Evolutionary conservation across 768 basidiomycete genomes (phyloP), one percentile per base, ranked within the genome.

Genomic region (Panaeolus papilionaceus): DNA sequence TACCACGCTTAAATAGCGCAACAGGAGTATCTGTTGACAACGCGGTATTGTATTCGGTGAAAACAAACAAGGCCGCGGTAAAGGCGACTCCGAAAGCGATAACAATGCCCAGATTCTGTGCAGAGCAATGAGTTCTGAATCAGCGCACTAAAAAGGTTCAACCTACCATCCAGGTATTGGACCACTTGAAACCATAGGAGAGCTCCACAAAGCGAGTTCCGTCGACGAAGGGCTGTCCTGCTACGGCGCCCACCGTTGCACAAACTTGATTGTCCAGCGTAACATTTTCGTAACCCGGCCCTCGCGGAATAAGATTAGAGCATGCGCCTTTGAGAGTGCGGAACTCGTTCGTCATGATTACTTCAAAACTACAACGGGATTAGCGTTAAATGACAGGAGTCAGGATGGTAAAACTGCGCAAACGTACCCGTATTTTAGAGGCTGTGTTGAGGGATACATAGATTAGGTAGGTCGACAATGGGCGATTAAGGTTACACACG

Each of bases 301-400:
- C 91, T 10, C 78, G 80, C 4, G 92, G 89, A 0, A 89, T 87
- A 14, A 92, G 78, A 51, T 79, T 76, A 33, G 89, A 79, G 72
- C 90, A 91, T 23, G 77, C 72, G 47, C 89, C 92, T 6, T 90
- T 75, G 5, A 92, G 79, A 0, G 86, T 90, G 67, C 85, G 87
- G 80, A 96, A 95, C 75, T 97, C 94, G 79, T 96, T 96, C 33
- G 88, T 83, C 73, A 96, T 80, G 51, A 95, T 75, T 0, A 86
- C 81, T 72, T 95, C 93, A 74, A 96, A 95, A 0, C 67, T 64
- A 37, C 18, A 23, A 23, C 23, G 16, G 9, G 7, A 23, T 49
- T 18, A 49, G 47, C 23, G 39, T 70, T 10, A 23, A 23, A 23
- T 23, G 23, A 23, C 23, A 23, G 23, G 23, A 23, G 23, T 23